Conservation (phyloP, 768 basidiomycete species). For the Leccinum subgranulosum region DNA sequence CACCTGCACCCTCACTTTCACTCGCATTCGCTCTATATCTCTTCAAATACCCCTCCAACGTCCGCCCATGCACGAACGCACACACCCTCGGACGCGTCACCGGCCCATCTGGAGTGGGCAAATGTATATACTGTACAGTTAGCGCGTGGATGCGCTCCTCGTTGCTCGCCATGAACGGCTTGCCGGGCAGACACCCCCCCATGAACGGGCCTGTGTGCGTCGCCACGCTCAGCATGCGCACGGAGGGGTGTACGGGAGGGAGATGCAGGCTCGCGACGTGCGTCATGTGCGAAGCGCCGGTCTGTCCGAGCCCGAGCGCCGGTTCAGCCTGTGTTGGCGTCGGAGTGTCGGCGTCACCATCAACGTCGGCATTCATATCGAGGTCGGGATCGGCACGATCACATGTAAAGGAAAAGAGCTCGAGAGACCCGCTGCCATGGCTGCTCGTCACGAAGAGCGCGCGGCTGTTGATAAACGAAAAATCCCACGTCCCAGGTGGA, state of each 20-base stretch:
- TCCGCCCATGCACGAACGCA: constrained; percentile 34
- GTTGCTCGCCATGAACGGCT: constrained; percentile 27
- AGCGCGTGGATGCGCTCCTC: constrained; percentile 22
- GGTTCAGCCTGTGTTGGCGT: not conserved
- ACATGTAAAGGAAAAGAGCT: constrained; percentile 40
- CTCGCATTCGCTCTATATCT: not conserved
- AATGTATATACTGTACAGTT: constrained; percentile 21
- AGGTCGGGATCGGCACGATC: not conserved
- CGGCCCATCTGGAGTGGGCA: not conserved
- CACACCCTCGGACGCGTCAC: constrained; percentile 16
- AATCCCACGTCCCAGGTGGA: constrained; percentile 36
- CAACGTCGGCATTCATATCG: not conserved
- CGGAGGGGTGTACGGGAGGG: constrained; percentile 8
- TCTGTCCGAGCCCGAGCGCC: not conserved
- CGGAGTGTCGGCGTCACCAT: not conserved
- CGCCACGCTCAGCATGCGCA: constrained; percentile 14
- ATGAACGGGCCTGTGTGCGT: constrained; percentile 37
- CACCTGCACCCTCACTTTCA: not conserved
- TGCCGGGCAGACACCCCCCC: constrained; percentile 19
- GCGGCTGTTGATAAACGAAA: constrained; percentile 44
- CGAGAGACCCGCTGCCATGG: constrained; percentile 35
- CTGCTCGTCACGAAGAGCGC: constrained; percentile 42
- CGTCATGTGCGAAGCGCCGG: constrained; percentile 1
- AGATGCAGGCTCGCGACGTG: constrained; percentile 20
- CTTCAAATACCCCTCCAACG: constrained; percentile 21